phyloP scores from a whole-genome alignment of 2,329 filamentous ascomycete species.

The Cyanodermella asteris region DNA sequence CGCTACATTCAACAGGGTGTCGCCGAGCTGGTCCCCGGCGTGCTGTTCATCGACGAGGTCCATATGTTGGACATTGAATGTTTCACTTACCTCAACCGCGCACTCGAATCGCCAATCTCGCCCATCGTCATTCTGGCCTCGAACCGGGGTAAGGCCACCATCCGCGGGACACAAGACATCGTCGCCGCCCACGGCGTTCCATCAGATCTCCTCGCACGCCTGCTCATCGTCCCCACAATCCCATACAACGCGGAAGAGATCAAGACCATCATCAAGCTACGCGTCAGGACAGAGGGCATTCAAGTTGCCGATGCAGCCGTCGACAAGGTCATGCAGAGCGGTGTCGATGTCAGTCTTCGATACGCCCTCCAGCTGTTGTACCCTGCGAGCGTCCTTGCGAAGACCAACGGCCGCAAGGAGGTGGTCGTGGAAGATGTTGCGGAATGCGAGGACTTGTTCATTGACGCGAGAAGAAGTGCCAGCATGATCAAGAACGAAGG shows the following conservation, averaged over 20 bases:
- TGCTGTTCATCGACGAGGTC: slow-evolving; percentile 96
- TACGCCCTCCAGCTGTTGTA: slow-evolving; percentile 87
- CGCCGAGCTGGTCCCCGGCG: slow-evolving; percentile 90
- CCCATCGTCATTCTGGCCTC: slow-evolving; percentile 95
- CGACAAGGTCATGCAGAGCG: slow-evolving; percentile 68
- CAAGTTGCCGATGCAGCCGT: slow-evolving; percentile 62
- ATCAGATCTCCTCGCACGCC: slow-evolving; percentile 73
- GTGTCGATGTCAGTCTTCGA: slow-evolving; percentile 69
- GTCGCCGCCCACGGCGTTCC: slow-evolving; percentile 83
- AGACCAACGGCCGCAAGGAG: slow-evolving; percentile 55
- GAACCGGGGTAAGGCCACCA: slow-evolving; percentile 82
- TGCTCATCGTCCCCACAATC: slow-evolving; percentile 89
- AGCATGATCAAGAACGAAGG: slow-evolving; percentile 45
- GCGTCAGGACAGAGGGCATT: slow-evolving; percentile 62
- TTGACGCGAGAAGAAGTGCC: slow-evolving; percentile 62
- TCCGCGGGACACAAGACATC: slow-evolving; percentile 62
- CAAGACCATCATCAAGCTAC: slow-evolving; percentile 70
- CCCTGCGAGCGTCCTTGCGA: slow-evolving; percentile 74
- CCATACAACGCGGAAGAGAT: slow-evolving; percentile 79
- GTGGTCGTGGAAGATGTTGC: slow-evolving; percentile 58
- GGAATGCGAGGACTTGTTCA: slow-evolving; percentile 66
- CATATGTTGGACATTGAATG: slow-evolving; percentile 99
- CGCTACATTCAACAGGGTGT: slow-evolving; percentile 98
- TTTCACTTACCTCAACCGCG: slow-evolving; percentile 96
- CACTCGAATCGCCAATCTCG: slow-evolving; percentile 83